Evolutionary conservation across 2,329 filamentous ascomycete genomes (phyloP).

Genomic region (Alternaria alternata): DNA sequence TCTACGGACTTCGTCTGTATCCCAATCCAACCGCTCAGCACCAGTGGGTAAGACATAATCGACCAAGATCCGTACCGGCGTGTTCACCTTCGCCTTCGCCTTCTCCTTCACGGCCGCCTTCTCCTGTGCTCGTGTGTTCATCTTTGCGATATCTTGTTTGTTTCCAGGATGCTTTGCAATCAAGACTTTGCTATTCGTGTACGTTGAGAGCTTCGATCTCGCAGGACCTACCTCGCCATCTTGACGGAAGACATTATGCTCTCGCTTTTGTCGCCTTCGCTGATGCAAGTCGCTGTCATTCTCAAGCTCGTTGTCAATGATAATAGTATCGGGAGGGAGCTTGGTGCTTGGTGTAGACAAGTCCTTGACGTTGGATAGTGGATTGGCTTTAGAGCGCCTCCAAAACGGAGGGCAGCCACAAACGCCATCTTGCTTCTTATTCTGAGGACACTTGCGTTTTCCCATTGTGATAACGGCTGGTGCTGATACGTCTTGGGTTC

Average conservation of each 20-base stretch:
- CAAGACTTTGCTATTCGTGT: not conserved
- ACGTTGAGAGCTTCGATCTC: not conserved
- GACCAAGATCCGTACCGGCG: slow-evolving; percentile 1
- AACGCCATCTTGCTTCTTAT: slow-evolving; percentile 26
- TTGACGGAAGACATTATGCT: not conserved
- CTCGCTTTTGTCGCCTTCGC: not conserved
- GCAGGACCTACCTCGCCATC: not conserved
- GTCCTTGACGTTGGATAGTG: not conserved
- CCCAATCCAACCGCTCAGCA: slow-evolving; percentile 33
- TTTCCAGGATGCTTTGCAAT: not conserved
- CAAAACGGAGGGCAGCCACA: slow-evolving; percentile 40
- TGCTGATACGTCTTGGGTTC: not conserved
- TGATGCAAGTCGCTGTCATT: not conserved
- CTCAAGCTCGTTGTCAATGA: not conserved
- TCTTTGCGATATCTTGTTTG: not conserved
- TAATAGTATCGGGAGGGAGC: too few species aligned
- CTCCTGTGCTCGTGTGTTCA: not conserved
- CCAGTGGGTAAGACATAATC: slow-evolving; percentile 22
- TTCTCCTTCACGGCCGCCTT: not conserved
- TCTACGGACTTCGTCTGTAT: slow-evolving; percentile 33
- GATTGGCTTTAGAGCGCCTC: slow-evolving; percentile 4
- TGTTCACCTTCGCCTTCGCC: not conserved
- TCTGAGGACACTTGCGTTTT: slow-evolving; percentile 15
- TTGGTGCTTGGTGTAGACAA: not conserved
- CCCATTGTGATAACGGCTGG: not conserved